phyloP scores from a whole-genome alignment of 257 asterid genomes.

The Solanum medicagineum region DNA sequence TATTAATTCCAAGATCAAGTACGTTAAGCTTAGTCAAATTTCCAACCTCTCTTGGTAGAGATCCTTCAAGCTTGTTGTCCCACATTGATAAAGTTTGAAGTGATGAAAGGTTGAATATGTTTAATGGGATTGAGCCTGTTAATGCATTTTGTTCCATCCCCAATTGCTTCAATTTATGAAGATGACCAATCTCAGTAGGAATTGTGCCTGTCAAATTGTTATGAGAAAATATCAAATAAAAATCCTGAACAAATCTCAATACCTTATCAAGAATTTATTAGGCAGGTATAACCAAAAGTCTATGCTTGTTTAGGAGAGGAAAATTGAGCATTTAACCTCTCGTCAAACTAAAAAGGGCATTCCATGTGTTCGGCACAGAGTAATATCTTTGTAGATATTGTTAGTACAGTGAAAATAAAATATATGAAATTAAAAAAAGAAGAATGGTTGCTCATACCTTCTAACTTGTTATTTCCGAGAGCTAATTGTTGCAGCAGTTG shows the following conservation, averaged over 20 bases:
- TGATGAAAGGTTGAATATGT: conserved; percentile 9
- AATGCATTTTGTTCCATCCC: background rate
- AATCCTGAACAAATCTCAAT: background rate
- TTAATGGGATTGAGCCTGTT: conserved; percentile 10
- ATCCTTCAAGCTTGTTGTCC: conserved; percentile 11
- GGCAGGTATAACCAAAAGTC: background rate
- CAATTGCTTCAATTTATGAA: background rate
- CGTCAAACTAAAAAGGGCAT: background rate
- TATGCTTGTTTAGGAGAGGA: background rate
- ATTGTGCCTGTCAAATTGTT: conserved; percentile 1
- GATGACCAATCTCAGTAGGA: background rate
- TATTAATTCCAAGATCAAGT: conserved; percentile 13
- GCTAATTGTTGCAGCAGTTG: conserved; percentile 2
- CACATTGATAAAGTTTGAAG: conserved; percentile 14
- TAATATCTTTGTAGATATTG: background rate
- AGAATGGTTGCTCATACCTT: background rate
- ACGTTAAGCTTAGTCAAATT: conserved; percentile 10
- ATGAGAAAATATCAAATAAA: background rate
- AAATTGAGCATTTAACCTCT: background rate
- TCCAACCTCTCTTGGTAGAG: conserved; percentile 21
- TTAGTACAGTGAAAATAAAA: background rate
- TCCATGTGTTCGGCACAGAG: background rate
- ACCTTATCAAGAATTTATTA: background rate
- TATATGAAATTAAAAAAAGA: too few species aligned
- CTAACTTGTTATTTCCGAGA: conserved; percentile 2